phyloP scores from a whole-genome alignment of 2,329 filamentous ascomycete species.

The Aspergillus ochraceoroseus region DNA sequence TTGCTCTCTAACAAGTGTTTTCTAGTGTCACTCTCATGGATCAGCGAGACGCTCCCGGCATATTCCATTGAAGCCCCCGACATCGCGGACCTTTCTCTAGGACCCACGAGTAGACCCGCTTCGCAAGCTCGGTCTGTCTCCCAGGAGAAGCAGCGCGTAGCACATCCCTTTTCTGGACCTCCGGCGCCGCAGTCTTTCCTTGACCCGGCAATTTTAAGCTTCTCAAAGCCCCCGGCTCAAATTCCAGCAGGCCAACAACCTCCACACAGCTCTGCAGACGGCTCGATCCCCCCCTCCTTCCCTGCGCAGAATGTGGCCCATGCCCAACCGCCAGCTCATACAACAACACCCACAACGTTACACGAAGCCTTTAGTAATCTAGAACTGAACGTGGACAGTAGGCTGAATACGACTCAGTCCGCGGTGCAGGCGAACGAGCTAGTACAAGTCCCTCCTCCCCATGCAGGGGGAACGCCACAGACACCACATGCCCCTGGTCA shows the following conservation, averaged over 20 bases:
- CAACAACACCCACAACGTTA: conserved; percentile 35
- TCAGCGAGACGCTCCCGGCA: conserved; percentile 48
- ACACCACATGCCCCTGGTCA: conserved; percentile 25
- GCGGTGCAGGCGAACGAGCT: conserved; percentile 17
- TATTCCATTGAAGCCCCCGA: conserved; percentile 55
- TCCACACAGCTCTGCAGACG: conserved; percentile 27
- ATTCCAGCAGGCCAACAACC: conserved; percentile 12
- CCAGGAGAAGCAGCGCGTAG: conserved; percentile 17
- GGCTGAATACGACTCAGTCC: conserved; percentile 13
- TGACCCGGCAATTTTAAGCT: conserved; percentile 79
- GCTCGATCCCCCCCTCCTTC: conserved; percentile 19
- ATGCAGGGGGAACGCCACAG: conserved; percentile 18
- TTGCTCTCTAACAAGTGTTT: conserved; percentile 27
- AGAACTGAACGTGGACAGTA: conserved; percentile 31
- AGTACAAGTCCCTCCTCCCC: conserved; percentile 18
- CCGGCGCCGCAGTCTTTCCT: conserved; percentile 53
- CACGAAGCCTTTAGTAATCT: conserved; percentile 46
- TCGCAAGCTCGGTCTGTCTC: conserved; percentile 19
- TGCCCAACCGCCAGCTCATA: conserved; percentile 25
- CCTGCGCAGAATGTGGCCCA: conserved; percentile 19
- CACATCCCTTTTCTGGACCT: conserved; percentile 24
- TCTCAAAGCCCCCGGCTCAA: conserved; percentile 40
- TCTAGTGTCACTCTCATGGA: conserved; percentile 47
- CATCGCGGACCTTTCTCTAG: conserved; percentile 52
- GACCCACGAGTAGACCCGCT: conserved; percentile 18